Percentiles rank a stretch among this genome's conserved stretches.
phyloP scores from a whole-genome alignment of 2,329 filamentous ascomycete species.

The Trichoderma sp. region DNA sequence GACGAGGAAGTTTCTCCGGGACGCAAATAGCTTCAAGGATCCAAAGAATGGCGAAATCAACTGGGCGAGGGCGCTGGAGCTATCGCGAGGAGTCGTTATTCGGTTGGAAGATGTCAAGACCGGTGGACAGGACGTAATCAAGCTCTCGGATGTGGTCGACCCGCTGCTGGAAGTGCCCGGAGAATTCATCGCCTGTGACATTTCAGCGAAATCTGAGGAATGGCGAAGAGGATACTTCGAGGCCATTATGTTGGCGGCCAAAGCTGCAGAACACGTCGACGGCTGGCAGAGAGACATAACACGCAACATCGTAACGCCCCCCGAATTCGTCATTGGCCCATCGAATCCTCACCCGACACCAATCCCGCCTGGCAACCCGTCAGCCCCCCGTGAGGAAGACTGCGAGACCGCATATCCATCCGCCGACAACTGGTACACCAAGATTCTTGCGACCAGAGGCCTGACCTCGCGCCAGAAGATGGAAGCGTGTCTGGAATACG shows the following conservation, averaged over 20 bases:
- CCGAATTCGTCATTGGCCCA: conserved; percentile 73
- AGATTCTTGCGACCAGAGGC: conserved; percentile 75
- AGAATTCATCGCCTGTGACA: conserved; percentile 63
- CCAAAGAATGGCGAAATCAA: conserved; percentile 55
- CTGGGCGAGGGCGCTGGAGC: conserved; percentile 66
- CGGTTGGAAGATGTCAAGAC: conserved; percentile 66
- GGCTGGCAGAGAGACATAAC: conserved; percentile 72
- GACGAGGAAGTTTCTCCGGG: conserved; percentile 66
- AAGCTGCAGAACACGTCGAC: conserved; percentile 76
- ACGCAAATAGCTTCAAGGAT: conserved; percentile 59
- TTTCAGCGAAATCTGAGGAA: conserved; percentile 72
- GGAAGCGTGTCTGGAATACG: conserved; percentile 79
- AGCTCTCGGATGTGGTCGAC: conserved; percentile 61
- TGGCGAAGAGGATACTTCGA: conserved; percentile 88
- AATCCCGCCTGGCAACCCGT: conserved; percentile 60
- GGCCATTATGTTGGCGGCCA: conserved; percentile 72
- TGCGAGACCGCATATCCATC: conserved; percentile 66
- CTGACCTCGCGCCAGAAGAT: conserved; percentile 77
- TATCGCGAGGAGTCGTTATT: conserved; percentile 58
- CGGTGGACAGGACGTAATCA: conserved; percentile 65
- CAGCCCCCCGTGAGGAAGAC: conserved; percentile 70
- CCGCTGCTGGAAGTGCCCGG: conserved; percentile 65
- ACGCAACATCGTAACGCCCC: conserved; percentile 65
- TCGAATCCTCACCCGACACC: conserved; percentile 80
- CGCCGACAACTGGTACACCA: conserved; percentile 77